Evolutionary conservation across 2,329 filamentous ascomycete genomes (phyloP), one percentile per base, ranked within the genome.

Genomic region (Zasmidium cellare): DNA sequence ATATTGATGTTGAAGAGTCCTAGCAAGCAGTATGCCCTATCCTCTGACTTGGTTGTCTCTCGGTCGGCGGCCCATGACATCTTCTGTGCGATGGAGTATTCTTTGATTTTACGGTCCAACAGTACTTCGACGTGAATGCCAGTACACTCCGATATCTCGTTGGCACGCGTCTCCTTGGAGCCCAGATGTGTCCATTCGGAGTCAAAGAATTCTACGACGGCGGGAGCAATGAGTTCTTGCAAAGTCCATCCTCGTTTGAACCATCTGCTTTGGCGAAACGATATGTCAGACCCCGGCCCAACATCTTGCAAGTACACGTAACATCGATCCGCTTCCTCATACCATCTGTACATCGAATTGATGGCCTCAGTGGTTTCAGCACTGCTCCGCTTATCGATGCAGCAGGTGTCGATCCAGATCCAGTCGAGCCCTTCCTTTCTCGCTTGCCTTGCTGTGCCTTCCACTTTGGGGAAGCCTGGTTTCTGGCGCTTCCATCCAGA

Each of bases 1-100:
- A 80, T 77, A 24, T 75, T 71, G 31, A 80, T 68, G 1, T 68
- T 68, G 24, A 80, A 80, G 0, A 80, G 67, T 0, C 78, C 78
- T 1, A 80, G 56, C 0, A 81, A 64, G 3, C 70, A 78, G 47
- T 80, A 81, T 0, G 76, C 76, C 16, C 70, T 67, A 45, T 80
- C 79, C 46, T 80, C 78, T 0, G 50, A 45, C 14, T 60, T 60
- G 9, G 59, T 64, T 2, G 22, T 6, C 2, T 59, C 55, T 2
- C n/a, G 1, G 24, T n/a, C n/a, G n/a, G 58, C 24, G n/a, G 52
- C 59, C 60, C 60, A 61, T 9, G 23, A 50, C 60, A 63, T 63
- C 19, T 56, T 58, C 22, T 58, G 22, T 18, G 54, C 54, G 22
- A 62, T 35, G 41, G 53, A 57, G 18, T 7, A 31, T 31, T 14